Evolutionary conservation across 2,329 filamentous ascomycete species (phyloP).

Genomic region (Aspergillus sp.): DNA sequence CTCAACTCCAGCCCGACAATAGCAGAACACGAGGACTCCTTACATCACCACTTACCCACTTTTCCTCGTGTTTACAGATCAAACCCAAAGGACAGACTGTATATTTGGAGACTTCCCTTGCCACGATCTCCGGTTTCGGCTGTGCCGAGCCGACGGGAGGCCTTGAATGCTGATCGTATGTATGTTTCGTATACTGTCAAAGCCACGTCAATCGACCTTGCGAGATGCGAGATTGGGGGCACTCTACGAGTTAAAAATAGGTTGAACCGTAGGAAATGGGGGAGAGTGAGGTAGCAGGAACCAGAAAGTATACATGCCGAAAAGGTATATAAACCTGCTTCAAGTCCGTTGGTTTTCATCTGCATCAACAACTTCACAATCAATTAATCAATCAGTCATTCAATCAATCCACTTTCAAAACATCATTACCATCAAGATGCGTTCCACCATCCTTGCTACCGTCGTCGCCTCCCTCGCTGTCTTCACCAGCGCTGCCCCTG

Average conservation of each 20-base stretch:
- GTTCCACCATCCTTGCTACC: neutral
- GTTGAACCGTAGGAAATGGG: no score
- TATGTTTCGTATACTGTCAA: no score
- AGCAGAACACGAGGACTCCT: neutral
- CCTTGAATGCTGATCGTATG: neutral
- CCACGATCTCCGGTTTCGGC: no score
- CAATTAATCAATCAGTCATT: neutral
- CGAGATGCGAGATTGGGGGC: neutral
- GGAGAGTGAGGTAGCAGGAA: no score
- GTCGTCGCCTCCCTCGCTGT: neutral
- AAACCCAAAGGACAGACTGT: no score
- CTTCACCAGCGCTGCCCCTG: neutral
- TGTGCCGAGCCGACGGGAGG: neutral
- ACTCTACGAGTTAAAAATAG: no score
- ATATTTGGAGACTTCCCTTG: no score
- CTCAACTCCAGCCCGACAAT: no score
- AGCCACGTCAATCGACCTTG: neutral
- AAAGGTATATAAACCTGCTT: neutral
- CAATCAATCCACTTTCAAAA: neutral
- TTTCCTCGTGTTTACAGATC: no score
- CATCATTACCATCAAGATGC: neutral
- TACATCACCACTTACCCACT: neutral
- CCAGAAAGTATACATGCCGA: no score
- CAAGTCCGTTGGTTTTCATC: neutral
- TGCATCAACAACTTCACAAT: neutral